phyloP scores from a whole-genome alignment of 2,329 filamentous ascomycete species.

The Escovopsis sp. region DNA sequence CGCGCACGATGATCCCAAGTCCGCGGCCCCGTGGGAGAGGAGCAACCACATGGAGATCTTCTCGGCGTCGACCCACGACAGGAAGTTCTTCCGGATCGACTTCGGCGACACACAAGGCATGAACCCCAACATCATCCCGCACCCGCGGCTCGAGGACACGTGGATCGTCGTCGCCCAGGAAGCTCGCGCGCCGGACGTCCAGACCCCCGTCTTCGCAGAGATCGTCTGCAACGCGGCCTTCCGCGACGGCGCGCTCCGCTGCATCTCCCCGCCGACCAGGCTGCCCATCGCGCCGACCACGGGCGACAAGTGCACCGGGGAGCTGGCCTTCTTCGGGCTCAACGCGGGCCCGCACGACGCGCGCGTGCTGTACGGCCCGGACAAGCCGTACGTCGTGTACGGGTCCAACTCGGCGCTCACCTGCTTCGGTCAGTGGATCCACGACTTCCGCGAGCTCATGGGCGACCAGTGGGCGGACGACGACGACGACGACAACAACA shows the following conservation, averaged over 20 bases:
- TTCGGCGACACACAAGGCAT: slow-evolving; percentile 27
- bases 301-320: slow-evolving; percentile 28
- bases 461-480: slow-evolving; percentile 25
- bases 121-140: slow-evolving; percentile 45
- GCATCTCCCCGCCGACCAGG: slow-evolving; percentile 23
- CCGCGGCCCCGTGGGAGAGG: not conserved
- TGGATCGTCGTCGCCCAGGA: slow-evolving; percentile 39
- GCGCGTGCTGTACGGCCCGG: slow-evolving; percentile 40
- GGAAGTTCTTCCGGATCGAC: slow-evolving; percentile 33
- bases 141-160: slow-evolving; percentile 30
- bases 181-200: slow-evolving; percentile 13
- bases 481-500: slow-evolving; percentile 11
- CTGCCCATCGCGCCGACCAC: slow-evolving; percentile 33
- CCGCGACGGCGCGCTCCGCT: slow-evolving; percentile 24
- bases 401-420: slow-evolving; percentile 39
- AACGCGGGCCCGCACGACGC: slow-evolving; percentile 43
- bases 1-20: too few species aligned
- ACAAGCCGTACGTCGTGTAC: slow-evolving; percentile 34
- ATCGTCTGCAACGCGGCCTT: slow-evolving; percentile 37
- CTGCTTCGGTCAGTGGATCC: slow-evolving; percentile 43
- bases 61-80: slow-evolving; percentile 30
- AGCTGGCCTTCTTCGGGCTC: slow-evolving; percentile 25
- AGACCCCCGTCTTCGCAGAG: slow-evolving; percentile 24
- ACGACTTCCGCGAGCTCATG: slow-evolving; percentile 36
- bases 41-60: slow-evolving; percentile 24